Evolutionary conservation across 2,329 filamentous ascomycete species (phyloP).

Genomic region (Stachybotrys elegans): DNA sequence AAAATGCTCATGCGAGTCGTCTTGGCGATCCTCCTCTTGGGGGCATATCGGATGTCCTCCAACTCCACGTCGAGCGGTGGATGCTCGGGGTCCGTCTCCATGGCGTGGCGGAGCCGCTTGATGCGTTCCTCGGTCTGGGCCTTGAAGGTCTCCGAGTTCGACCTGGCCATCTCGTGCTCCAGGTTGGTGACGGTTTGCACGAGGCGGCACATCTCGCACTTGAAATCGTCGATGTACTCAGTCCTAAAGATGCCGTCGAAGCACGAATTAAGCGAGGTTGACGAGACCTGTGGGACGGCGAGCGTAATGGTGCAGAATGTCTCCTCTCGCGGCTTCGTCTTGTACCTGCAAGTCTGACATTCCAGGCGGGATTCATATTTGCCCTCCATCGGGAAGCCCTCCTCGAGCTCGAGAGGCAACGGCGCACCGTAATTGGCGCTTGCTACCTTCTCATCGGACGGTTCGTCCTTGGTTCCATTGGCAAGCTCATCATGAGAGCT

Average conservation of each 20-base stretch:
- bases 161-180: conserved; percentile 51
- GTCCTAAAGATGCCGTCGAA: conserved; percentile 94
- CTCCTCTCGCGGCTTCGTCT: conserved; percentile 75
- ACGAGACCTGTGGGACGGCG: conserved; percentile 78
- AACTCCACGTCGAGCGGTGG: conserved; percentile 67
- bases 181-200: conserved; percentile 67
- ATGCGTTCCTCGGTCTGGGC: conserved; percentile 53
- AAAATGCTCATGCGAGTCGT: conserved; percentile 84
- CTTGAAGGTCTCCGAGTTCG: conserved; percentile 47
- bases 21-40: conserved; percentile 78
- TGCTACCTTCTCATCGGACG: not conserved
- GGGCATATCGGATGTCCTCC: conserved; percentile 68
- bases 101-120: conserved; percentile 59
- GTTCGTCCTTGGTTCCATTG: conserved; percentile 2
- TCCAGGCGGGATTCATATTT: conserved; percentile 91
- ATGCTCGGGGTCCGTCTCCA: conserved; percentile 77
- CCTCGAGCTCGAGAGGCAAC: conserved; percentile 44
- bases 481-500: conserved; percentile 3
- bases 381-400: conserved; percentile 88
- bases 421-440: conserved; percentile 14
- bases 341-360: conserved; percentile 84
- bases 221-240: conserved; percentile 95
- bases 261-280: conserved; percentile 78
- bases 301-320: conserved; percentile 90
- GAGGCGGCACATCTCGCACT: conserved; percentile 89